Conservation (phyloP, 192 early-diverging fungal species). For the Obelidium mucronatum region DNA sequence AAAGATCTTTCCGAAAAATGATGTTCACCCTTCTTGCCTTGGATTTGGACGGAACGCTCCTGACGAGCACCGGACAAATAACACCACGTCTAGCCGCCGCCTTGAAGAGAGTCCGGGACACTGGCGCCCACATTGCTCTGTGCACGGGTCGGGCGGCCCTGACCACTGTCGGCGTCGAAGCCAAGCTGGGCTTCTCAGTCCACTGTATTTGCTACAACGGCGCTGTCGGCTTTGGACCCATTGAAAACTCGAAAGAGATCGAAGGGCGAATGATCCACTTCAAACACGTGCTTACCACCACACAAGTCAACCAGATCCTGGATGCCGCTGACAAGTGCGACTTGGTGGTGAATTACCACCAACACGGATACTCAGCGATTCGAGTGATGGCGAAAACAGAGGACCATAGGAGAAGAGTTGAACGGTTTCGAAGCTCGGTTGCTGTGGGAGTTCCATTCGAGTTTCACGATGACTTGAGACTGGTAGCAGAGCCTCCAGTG, state of each 20-base stretch:
- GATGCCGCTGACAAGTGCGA: neutral
- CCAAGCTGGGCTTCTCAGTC: slow-evolving; percentile 4
- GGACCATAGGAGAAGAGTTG: neutral
- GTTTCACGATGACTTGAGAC: neutral
- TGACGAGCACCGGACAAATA: neutral
- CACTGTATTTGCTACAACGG: neutral
- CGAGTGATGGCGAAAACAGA: neutral
- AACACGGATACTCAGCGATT: neutral
- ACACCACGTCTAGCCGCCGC: neutral
- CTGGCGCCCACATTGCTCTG: neutral
- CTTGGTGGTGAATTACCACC: neutral
- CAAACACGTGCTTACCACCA: neutral
- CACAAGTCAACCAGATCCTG: slow-evolving; percentile 3
- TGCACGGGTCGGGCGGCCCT: slow-evolving; percentile 7
- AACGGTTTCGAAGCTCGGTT: neutral
- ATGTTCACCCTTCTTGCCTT: slow-evolving; percentile 7
- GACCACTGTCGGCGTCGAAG: neutral
- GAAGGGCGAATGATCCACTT: no score
- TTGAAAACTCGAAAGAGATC: neutral
- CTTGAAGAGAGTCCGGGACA: neutral
- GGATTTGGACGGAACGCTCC: slow-evolving; percentile 20
- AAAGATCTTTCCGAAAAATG: no score
- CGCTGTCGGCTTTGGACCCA: neutral
- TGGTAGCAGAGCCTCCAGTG: neutral
- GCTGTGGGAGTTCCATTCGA: neutral